phyloP scores from a whole-genome alignment of 2,329 filamentous ascomycete genomes.

The Phialophora chinensis region DNA sequence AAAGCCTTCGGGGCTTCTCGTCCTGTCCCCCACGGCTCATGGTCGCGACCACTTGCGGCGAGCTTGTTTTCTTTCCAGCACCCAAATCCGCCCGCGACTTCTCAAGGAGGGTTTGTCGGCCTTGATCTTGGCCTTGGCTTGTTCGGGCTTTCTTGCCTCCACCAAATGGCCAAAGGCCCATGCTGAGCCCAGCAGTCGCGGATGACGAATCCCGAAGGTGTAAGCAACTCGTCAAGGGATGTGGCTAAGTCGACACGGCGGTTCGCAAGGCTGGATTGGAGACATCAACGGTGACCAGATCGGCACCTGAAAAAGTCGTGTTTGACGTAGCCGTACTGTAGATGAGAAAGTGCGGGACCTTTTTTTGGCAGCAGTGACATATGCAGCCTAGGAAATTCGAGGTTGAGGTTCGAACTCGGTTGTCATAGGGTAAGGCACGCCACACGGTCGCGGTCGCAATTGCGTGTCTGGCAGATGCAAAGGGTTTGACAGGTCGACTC shows the following conservation, averaged over 20 bases:
- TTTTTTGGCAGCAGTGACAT: constrained; percentile 5
- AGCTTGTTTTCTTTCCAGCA: constrained; percentile 4
- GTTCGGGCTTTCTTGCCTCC: constrained; percentile 37
- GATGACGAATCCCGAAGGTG: constrained; percentile 5
- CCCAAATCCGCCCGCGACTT: constrained; percentile 22
- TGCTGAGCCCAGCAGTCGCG: constrained; percentile 32
- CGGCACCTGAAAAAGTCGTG: constrained; percentile 12
- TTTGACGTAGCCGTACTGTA: not conserved
- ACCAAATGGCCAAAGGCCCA: constrained; percentile 41
- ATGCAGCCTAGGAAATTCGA: constrained; percentile 7
- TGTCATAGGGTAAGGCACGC: constrained; percentile 22
- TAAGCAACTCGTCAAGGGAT: constrained; percentile 28
- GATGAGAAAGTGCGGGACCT: not conserved
- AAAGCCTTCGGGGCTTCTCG: constrained; percentile 32
- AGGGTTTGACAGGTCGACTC: constrained; percentile 18
- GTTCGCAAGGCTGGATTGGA: constrained; percentile 30
- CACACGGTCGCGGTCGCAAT: constrained; percentile 28
- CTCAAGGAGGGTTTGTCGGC: constrained; percentile 25
- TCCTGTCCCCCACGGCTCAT: constrained; percentile 30
- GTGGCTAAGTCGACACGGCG: constrained; percentile 22
- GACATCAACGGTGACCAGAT: constrained; percentile 33
- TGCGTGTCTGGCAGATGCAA: constrained; percentile 6
- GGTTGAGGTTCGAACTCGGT: constrained; percentile 20
- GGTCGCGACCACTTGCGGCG: constrained; percentile 24
- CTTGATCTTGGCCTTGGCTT: constrained; percentile 27